Percentiles rank a stretch among this genome's conserved stretches.
These are phyloP conservation scores for Rhodotorula toruloides DNA, from an alignment of 768 basidiomycete genomes.

Conservation along the genomic window DNA sequence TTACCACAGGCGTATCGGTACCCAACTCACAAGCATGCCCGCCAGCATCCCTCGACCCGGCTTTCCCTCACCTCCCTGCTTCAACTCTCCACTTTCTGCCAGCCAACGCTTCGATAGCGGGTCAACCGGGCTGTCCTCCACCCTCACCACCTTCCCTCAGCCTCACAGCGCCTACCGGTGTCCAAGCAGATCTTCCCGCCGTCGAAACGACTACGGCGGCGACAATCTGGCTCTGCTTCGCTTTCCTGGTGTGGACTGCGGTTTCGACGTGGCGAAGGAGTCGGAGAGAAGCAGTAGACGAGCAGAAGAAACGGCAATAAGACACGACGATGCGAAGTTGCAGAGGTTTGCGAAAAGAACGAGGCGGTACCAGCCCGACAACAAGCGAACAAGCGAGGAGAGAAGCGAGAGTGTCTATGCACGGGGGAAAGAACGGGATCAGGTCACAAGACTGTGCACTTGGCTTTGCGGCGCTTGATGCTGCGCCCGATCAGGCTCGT, in stretches of 20 bases:
- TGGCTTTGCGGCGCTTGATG: conserved; percentile 5
- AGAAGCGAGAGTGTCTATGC: conserved; percentile 11
- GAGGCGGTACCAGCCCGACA: background rate
- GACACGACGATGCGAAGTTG: background rate
- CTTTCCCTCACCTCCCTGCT: background rate
- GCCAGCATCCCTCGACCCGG: background rate
- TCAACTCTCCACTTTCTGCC: background rate
- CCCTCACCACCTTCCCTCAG: background rate
- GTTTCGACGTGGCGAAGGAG: background rate
- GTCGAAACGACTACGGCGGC: conserved; percentile 20
- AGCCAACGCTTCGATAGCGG: background rate
- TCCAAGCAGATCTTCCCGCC: conserved; percentile 19
- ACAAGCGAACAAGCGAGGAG: background rate
- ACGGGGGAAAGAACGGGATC: background rate
- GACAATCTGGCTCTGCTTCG: conserved; percentile 16
- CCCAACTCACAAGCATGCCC: background rate
- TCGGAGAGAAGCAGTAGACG: background rate
- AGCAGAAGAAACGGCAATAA: background rate
- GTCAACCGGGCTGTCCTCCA: background rate
- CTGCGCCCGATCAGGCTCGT: conserved; percentile 51
- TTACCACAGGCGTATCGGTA: background rate
- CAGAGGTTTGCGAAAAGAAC: background rate
- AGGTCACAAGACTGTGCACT: conserved; percentile 30
- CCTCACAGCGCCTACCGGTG: conserved; percentile 14
- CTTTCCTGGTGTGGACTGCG: conserved; percentile 6